Conservation (phyloP, 108 stramenopile species). For the Cyclotella sp. region DNA sequence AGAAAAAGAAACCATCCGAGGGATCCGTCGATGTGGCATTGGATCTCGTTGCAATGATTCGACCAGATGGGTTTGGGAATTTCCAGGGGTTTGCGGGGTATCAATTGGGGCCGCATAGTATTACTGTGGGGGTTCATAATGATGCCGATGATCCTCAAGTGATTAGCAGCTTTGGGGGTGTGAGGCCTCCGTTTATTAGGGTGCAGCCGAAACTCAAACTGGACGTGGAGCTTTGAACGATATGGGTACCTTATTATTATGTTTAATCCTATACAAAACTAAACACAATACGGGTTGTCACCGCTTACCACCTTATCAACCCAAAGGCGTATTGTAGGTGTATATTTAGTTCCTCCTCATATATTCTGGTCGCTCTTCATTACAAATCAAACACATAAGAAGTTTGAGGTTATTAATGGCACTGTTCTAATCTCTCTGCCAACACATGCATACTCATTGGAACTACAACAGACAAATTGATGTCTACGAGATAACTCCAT, state of each 20-base stretch:
- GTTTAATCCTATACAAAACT: too few relatives aligned
- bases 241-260: not conserved
- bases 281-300: too few relatives aligned
- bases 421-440: too few relatives aligned
- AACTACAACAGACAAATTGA: too few relatives aligned
- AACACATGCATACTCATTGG: too few relatives aligned
- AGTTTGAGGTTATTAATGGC: too few relatives aligned
- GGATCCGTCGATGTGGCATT: constrained; percentile 72
- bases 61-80: constrained; percentile 90
- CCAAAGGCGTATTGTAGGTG: too few relatives aligned
- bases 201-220: constrained; percentile 89
- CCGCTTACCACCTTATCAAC: too few relatives aligned
- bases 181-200: constrained; percentile 85
- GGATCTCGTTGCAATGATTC: constrained; percentile 83
- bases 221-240: constrained; percentile 80
- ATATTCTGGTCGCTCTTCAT: too few relatives aligned
- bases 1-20: constrained; percentile 75
- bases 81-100: constrained; percentile 91
- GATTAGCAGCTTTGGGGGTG: constrained; percentile 85
- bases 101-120: constrained; percentile 76
- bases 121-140: constrained; percentile 87
- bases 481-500: too few relatives aligned
- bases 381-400: too few relatives aligned
- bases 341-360: too few relatives aligned
- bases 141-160: constrained; percentile 91